phyloP scores from a whole-genome alignment of 148 eudicot species.

The Rhododendron simsii region DNA sequence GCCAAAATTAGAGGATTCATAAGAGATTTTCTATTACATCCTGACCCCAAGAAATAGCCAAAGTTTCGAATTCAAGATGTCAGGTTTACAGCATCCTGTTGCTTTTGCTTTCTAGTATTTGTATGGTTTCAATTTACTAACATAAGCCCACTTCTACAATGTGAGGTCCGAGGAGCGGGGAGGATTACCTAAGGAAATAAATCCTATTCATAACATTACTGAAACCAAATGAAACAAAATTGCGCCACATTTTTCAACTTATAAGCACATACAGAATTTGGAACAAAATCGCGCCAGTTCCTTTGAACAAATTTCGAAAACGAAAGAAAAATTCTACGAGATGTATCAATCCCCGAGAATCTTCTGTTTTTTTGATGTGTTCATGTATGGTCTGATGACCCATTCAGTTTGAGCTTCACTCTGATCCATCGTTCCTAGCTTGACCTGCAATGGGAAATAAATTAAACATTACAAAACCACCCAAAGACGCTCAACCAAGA shows the following conservation, averaged over 20 bases:
- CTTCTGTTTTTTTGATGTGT: conserved; percentile 69
- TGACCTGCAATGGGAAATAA: conserved; percentile 48
- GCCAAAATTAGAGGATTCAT: too few species aligned
- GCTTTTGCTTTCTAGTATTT: background rate
- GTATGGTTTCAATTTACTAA: background rate
- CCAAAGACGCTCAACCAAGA: background rate
- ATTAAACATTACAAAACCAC: background rate
- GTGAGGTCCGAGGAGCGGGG: background rate
- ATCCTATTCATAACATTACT: background rate
- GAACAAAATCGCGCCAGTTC: background rate
- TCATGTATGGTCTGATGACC: conserved; percentile 86
- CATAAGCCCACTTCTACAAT: background rate
- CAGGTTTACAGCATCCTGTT: too few species aligned
- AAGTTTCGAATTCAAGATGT: too few species aligned
- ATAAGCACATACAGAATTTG: background rate
- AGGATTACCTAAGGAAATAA: background rate
- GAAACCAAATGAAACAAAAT: background rate
- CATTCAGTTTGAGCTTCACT: conserved; percentile 79
- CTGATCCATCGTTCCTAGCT: conserved; percentile 87
- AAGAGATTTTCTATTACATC: too few species aligned
- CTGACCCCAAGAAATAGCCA: too few species aligned
- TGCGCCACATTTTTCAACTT: background rate
- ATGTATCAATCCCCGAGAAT: conserved; percentile 56
- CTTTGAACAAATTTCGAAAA: background rate
- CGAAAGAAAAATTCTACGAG: background rate